Conservation (phyloP, 805 yeast species). For the Grigorovia humatica region DNA sequence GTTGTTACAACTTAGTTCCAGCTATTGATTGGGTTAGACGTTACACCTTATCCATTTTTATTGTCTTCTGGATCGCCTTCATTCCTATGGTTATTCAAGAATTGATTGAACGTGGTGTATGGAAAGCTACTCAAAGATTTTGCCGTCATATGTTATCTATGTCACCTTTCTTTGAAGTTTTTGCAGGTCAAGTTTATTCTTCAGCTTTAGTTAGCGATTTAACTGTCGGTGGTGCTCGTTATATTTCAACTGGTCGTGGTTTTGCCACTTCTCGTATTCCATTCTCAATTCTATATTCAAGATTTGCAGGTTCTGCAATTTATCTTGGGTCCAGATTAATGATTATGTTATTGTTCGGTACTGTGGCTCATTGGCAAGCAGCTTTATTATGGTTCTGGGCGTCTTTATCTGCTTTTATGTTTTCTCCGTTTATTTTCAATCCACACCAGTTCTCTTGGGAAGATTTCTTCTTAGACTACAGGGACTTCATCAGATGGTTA, state of each 20-base stretch:
- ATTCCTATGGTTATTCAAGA: constrained; percentile 73
- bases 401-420: constrained; percentile 72
- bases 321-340: constrained; percentile 75
- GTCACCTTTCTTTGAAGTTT: constrained; percentile 76
- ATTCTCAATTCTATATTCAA: constrained; percentile 60
- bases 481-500: constrained; percentile 84
- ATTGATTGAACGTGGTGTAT: constrained; percentile 69
- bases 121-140: constrained; percentile 64
- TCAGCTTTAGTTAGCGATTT: constrained; percentile 61
- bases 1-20: constrained; percentile 66
- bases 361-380: constrained; percentile 81
- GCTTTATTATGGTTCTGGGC: constrained; percentile 97
- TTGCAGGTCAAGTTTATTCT: constrained; percentile 71
- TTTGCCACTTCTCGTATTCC: constrained; percentile 75
- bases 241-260: constrained; percentile 80
- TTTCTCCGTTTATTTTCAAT: constrained; percentile 90
- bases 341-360: constrained; percentile 61
- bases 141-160: constrained; percentile 56
- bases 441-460: constrained; percentile 97
- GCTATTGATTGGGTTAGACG: constrained; percentile 75
- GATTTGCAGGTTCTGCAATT: constrained; percentile 75
- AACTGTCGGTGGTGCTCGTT: constrained; percentile 78
- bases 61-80: constrained; percentile 72
- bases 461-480: constrained; percentile 92
- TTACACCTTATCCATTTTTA: constrained; percentile 69